These are phyloP conservation scores for Talaromyces sp. DNA, from an alignment of 2,329 filamentous ascomycete species.

Conservation along the genomic window DNA sequence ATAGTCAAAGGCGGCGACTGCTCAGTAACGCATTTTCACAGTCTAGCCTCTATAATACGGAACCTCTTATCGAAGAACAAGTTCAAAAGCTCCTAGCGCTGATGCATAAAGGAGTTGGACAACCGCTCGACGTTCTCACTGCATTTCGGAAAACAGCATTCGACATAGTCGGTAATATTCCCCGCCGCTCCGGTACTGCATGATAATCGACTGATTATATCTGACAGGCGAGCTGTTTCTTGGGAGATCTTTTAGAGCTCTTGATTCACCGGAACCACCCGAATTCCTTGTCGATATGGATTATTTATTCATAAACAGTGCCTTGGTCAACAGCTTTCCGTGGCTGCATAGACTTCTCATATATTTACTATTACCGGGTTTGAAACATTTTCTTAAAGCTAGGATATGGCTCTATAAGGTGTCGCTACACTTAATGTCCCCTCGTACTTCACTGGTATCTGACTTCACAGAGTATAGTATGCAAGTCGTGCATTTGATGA, in stretches of 20 bases:
- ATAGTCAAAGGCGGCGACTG: background rate
- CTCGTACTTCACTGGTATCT: no score
- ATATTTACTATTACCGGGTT: background rate
- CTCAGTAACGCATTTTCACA: background rate
- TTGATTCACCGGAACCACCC: background rate
- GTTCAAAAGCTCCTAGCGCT: background rate
- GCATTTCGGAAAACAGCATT: background rate
- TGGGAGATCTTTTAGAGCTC: background rate
- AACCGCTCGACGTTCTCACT: background rate
- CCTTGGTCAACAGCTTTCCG: background rate
- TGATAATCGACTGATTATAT: background rate
- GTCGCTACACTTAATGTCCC: no score
- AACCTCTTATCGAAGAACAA: background rate
- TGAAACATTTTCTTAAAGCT: background rate
- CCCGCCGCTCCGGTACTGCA: background rate
- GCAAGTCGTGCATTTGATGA: background rate
- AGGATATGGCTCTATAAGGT: background rate
- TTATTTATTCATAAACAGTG: background rate
- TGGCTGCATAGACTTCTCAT: background rate
- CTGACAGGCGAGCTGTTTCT: background rate
- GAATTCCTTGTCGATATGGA: background rate
- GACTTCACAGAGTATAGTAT: no score
- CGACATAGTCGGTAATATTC: background rate
- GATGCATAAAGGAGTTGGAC: background rate
- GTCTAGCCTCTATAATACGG: background rate